These are phyloP conservation scores for Aspergillus ellipticus DNA, from an alignment of 495 filamentous ascomycete species.

Conservation along the genomic window DNA sequence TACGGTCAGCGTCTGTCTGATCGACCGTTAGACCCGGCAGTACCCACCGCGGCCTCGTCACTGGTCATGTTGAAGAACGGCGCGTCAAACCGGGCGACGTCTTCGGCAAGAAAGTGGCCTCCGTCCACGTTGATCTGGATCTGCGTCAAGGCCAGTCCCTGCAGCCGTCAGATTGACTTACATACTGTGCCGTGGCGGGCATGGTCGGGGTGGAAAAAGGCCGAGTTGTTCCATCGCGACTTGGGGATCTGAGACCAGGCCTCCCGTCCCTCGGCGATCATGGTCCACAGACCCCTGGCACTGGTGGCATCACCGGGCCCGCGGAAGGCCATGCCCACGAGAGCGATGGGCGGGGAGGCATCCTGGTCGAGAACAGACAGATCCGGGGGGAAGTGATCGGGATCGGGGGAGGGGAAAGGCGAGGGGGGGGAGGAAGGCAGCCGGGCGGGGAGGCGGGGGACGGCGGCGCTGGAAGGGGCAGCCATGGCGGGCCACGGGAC, in stretches of 20 bases:
- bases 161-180: not conserved
- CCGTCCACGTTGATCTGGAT: conserved; percentile 10
- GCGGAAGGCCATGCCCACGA: conserved; percentile 60
- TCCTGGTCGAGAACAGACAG: conserved; percentile 10
- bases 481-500: not conserved
- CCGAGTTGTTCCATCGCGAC: conserved; percentile 48
- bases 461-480: not conserved
- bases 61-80: conserved; percentile 52
- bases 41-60: conserved; percentile 40
- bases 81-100: conserved; percentile 52
- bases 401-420: not conserved
- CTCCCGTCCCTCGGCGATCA: conserved; percentile 47
- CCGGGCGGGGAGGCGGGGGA: not conserved
- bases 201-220: conserved; percentile 54
- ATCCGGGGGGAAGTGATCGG: not conserved
- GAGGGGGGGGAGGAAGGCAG: not conserved
- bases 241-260: conserved; percentile 48
- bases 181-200: conserved; percentile 22
- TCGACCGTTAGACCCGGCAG: not conserved
- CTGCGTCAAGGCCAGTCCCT: no score
- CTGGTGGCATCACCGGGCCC: conserved; percentile 51
- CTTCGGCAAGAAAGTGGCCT: conserved; percentile 44
- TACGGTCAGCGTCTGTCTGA: not conserved
- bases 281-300: conserved; percentile 53
- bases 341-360: conserved; percentile 50